Evolutionary conservation across 257 asterid species (phyloP), one percentile per base, ranked within the genome.

Genomic region (Avicennia marina): DNA sequence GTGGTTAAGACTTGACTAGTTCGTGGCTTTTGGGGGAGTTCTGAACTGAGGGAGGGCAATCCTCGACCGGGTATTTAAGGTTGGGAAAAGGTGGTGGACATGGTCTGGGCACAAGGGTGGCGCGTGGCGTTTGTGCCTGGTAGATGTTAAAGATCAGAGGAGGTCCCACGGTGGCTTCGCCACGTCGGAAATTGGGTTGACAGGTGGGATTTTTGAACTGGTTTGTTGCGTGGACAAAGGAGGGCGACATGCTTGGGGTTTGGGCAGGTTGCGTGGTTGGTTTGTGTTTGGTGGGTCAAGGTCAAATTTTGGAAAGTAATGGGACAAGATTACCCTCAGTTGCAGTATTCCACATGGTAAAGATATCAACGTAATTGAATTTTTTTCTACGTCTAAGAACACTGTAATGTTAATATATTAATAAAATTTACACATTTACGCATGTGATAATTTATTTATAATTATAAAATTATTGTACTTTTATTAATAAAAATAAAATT

Each of bases 161-260:
- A n/a, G n/a, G n/a, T 12, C 20, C 53, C 41, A 44, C 11, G 55
- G 38, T 53, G 76, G 68, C 60, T 52, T 53, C 56, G 68, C 72
- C 68, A 58, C 68, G 63, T 63, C 42, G 58, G 68, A 68, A 19
- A 25, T 17, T 31, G 1, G 26, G n/a, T 26, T 62, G 50, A 62
- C 59, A 49, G 1, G 67, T 62, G 58, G 53, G 58, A 27, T 56
- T 5, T 20, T 9, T 11, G 8, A 11, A 44, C 33, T 45, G 60
- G 31, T 19, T 1, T 29, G 24, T 44, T 21, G 58, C 31, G 66
- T 44, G 66, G 17, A 26, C 47, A 15, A 44, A 53, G 39, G 49
- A 19, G 15, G 16, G 0, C 64, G 48, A 29, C 67, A 49, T 50
- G 38, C 50, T 10, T 34, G 13, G n/a, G 56, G 32, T 44, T 21